Conservation (phyloP, 2,329 filamentous ascomycete species). For the Epicoccum nigrum region DNA sequence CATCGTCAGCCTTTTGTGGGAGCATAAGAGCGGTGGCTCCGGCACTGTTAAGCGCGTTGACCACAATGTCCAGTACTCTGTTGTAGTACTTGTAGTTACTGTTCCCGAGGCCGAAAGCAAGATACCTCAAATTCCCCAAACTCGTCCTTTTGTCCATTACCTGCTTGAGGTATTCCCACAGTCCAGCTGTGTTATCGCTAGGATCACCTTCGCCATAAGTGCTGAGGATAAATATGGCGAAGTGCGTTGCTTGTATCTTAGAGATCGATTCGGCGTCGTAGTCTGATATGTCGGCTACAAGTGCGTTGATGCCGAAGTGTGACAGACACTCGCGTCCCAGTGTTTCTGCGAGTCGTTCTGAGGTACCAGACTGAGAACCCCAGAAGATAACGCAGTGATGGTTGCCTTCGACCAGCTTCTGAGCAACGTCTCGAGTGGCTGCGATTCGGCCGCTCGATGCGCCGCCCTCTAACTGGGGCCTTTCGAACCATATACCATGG, state of each 20-base stretch:
- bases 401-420: constrained; percentile 49
- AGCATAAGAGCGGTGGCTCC: constrained; percentile 43
- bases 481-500: constrained; percentile 56
- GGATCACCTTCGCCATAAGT: constrained; percentile 51
- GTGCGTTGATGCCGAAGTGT: constrained; percentile 49
- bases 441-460: constrained; percentile 21
- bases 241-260: constrained; percentile 30
- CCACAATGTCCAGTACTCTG: constrained; percentile 48
- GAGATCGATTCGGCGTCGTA: constrained; percentile 53
- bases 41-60: constrained; percentile 37
- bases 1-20: constrained; percentile 50
- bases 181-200: constrained; percentile 45
- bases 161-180: constrained; percentile 46
- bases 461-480: constrained; percentile 53
- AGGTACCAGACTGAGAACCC: constrained; percentile 58
- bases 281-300: constrained; percentile 56
- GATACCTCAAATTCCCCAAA: constrained; percentile 44
- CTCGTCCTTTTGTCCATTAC: constrained; percentile 24
- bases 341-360: constrained; percentile 52
- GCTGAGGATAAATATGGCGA: constrained; percentile 46
- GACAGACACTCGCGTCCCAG: constrained; percentile 50
- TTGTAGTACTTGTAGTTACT: constrained; percentile 58
- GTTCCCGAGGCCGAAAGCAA: constrained; percentile 55
- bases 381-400: constrained; percentile 52
- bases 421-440: constrained; percentile 55